Percentiles rank a stretch among this genome's conserved stretches.
Conservation (phyloP, 1,284 basidiomycete species). For the Ganoderma lingzhi region DNA sequence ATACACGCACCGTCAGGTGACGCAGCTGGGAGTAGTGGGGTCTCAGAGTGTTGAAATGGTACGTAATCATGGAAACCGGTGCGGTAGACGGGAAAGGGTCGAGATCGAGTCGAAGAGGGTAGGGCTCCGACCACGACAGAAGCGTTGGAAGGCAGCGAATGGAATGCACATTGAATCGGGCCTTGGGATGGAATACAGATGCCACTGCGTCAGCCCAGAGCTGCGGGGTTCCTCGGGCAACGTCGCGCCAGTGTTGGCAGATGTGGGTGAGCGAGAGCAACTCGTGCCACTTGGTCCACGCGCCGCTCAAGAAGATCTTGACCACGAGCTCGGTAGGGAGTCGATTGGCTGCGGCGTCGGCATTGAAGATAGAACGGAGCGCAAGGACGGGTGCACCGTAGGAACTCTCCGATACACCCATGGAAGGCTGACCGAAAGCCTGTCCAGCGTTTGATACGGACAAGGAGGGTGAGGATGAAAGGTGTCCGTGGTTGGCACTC, state of each 20-base stretch:
- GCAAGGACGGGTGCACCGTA: not conserved
- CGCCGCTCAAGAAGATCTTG: not conserved
- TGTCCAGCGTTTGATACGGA: not conserved
- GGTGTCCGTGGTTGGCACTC: not conserved
- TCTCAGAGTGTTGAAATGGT: not conserved
- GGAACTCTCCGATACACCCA: not conserved
- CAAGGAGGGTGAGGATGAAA: not conserved
- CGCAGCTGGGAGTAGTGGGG: not conserved
- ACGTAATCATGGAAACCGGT: too few relatives aligned
- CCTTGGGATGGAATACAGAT: not conserved
- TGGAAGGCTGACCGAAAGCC: not conserved
- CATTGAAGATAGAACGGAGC: not conserved
- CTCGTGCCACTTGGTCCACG: not conserved
- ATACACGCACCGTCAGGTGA: not conserved
- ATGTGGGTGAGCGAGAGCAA: not conserved
- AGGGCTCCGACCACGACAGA: not conserved
- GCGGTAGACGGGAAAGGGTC: too few relatives aligned
- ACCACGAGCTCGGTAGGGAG: not conserved
- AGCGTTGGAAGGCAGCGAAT: not conserved
- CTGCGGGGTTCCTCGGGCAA: slow-evolving; percentile 2
- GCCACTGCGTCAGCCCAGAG: not conserved
- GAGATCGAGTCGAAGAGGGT: not conserved
- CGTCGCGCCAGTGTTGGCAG: not conserved
- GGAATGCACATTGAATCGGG: not conserved
- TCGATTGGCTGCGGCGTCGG: not conserved